A percentile compares a stretch with the other conserved stretches of the same genome.
Conservation (phyloP, 371 early-diverging fungal genomes). For the Funneliformis caledonium region DNA sequence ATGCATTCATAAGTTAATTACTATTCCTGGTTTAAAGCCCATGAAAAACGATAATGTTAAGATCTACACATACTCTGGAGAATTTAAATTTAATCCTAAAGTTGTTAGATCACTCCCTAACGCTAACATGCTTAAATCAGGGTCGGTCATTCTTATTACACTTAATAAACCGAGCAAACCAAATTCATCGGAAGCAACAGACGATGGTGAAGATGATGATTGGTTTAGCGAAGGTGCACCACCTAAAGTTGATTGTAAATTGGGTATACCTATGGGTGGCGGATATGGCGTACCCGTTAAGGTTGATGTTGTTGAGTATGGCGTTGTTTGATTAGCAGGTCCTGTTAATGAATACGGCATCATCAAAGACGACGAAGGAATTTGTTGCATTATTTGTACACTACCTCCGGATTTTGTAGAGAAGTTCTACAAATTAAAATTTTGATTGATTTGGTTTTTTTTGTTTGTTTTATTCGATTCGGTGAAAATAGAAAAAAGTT, state of each 20-base stretch:
- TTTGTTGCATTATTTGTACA: conserved; percentile 17
- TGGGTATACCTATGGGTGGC: not conserved
- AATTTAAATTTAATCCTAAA: conserved; percentile 78
- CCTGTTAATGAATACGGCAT: conserved; percentile 19
- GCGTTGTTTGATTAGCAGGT: conserved; percentile 3
- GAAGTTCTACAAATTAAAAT: not conserved
- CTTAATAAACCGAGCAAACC: conserved; percentile 76
- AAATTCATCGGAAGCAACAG: conserved; percentile 50
- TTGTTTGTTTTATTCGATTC: no score
- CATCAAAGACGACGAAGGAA: conserved; percentile 10
- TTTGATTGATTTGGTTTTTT: not conserved
- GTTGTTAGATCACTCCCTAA: conserved; percentile 79
- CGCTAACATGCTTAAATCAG: conserved; percentile 70
- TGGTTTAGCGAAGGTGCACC: conserved; percentile 3
- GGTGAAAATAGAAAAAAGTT: no score
- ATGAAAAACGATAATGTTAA: not conserved
- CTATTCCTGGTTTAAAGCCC: not conserved
- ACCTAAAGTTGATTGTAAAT: conserved; percentile 1
- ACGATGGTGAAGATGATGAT: conserved; percentile 14
- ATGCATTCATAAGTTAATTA: not conserved
- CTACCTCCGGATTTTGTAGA: conserved; percentile 25
- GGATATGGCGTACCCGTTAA: not conserved
- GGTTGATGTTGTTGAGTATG: conserved; percentile 15
- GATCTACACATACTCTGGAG: conserved; percentile 60
- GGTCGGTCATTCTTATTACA: conserved; percentile 76